A percentile compares a stretch with the other conserved stretches of the same genome.
Evolutionary conservation across 495 filamentous ascomycete species (phyloP).

Genomic region (Talaromyces trachyspermus): DNA sequence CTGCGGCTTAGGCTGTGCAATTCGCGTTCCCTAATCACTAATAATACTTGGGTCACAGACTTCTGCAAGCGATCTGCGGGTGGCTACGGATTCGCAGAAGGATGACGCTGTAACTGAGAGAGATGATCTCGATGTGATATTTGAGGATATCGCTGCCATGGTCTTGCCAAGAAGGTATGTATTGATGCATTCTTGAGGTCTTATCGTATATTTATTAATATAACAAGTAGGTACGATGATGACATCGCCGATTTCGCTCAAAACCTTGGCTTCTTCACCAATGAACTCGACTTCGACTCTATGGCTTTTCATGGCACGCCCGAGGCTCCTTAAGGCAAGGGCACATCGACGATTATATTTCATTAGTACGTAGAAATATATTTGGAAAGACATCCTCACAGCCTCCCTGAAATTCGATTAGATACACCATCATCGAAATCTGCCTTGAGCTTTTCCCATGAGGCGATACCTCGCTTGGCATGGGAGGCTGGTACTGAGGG

Average conservation of each 20-base stretch:
- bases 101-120: conserved; percentile 1
- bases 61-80: background rate
- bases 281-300: conserved; percentile 19
- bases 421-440: conserved; percentile 29
- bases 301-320: conserved; percentile 44
- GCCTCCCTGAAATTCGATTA: conserved; percentile 45
- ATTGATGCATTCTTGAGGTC: background rate
- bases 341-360: conserved; percentile 52
- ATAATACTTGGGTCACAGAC: conserved; percentile 2
- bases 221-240: conserved; percentile 13
- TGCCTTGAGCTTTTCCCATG: conserved; percentile 50
- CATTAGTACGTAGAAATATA: conserved; percentile 14
- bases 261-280: conserved; percentile 21
- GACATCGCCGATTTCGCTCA: conserved; percentile 16
- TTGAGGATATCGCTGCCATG: conserved; percentile 18
- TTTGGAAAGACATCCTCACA: conserved; percentile 66
- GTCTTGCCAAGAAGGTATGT: conserved; percentile 13
- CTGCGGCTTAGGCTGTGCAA: too few relatives aligned
- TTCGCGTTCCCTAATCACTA: too few relatives aligned
- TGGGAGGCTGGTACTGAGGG: conserved; percentile 51
- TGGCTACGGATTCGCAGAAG: background rate
- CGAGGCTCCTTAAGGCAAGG: conserved; percentile 63
- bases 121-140: conserved; percentile 17
- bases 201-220: background rate
- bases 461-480: conserved; percentile 53